Conservation (phyloP, 805 yeast species). For the Wickerhamiella occidentalis region DNA sequence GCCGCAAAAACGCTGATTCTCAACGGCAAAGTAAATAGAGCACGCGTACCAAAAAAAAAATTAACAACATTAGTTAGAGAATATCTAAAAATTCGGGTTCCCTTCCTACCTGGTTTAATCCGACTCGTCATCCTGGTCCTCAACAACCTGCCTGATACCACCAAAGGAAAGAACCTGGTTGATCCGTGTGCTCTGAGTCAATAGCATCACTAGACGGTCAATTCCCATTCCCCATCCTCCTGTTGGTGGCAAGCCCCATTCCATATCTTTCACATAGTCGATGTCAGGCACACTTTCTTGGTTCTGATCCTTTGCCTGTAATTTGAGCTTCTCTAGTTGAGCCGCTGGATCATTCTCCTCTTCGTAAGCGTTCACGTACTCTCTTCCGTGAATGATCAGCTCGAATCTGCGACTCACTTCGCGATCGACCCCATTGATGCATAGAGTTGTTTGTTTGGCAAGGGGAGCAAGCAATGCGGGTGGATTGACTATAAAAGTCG, state of each 20-base stretch:
- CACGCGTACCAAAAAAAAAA: too few species aligned
- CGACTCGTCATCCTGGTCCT: not conserved
- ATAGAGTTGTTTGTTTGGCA: slow-evolving; percentile 46
- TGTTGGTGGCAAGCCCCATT: slow-evolving; percentile 92
- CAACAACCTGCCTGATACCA: not conserved
- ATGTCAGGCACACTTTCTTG: slow-evolving; percentile 53
- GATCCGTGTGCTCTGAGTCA: slow-evolving; percentile 53
- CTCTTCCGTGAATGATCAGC: slow-evolving; percentile 65
- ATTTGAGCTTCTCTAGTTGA: slow-evolving; percentile 51
- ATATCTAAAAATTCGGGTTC: too few species aligned
- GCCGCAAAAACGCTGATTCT: slow-evolving; percentile 4
- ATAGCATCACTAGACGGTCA: slow-evolving; percentile 74
- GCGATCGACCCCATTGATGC: slow-evolving; percentile 23
- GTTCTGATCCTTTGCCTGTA: slow-evolving; percentile 44
- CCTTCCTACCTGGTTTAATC: too few species aligned
- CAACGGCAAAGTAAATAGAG: not conserved
- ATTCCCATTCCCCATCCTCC: slow-evolving; percentile 98
- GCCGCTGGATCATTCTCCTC: slow-evolving; percentile 82
- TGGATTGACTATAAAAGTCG: slow-evolving; percentile 69
- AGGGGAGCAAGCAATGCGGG: slow-evolving; percentile 81
- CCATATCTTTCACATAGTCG: slow-evolving; percentile 62
- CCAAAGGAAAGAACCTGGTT: slow-evolving; percentile 12
- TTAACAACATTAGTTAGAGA: too few species aligned
- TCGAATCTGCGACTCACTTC: slow-evolving; percentile 63
- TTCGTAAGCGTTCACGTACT: slow-evolving; percentile 85